A percentile compares a stretch with the other conserved stretches of the same genome.
phyloP scores from a whole-genome alignment of 495 filamentous ascomycete genomes.

The Aeminium ludgeri region DNA sequence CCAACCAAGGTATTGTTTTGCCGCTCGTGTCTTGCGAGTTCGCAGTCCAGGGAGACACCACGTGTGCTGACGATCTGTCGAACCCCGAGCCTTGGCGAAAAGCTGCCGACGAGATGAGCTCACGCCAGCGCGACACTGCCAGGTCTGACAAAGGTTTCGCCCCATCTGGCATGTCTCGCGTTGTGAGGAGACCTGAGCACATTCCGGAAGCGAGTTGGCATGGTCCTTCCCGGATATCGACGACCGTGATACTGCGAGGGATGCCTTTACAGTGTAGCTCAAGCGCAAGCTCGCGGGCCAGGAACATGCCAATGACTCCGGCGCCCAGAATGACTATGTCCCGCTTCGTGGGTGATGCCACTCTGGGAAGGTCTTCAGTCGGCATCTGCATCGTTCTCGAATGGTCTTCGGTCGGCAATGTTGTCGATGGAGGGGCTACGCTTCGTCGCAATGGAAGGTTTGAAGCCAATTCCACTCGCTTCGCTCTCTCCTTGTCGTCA shows the following conservation, averaged over 20 bases:
- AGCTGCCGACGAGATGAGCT: not conserved
- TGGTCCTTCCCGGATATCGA: conserved; percentile 3
- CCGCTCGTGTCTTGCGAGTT: too few relatives aligned
- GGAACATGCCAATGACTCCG: conserved; percentile 11
- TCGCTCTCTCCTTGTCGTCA: too few relatives aligned
- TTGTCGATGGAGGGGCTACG: too few relatives aligned
- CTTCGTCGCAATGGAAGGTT: too few relatives aligned
- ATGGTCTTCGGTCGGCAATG: not conserved
- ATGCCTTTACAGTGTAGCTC: not conserved
- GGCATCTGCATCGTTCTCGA: not conserved
- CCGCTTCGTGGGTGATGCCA: not conserved
- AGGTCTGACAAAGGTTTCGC: not conserved
- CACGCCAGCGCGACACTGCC: not conserved
- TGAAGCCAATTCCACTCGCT: too few relatives aligned
- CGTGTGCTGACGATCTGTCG: too few relatives aligned
- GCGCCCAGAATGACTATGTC: conserved; percentile 9
- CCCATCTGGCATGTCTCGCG: not conserved
- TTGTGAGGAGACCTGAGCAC: conserved; percentile 6
- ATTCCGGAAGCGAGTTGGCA: conserved; percentile 3
- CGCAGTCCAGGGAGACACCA: too few relatives aligned
- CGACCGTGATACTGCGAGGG: conserved; percentile 7
- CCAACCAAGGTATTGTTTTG: too few relatives aligned
- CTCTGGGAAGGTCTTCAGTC: not conserved
- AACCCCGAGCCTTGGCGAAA: not conserved
- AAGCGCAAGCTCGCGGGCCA: conserved; percentile 9